Base-by-base conservation (phyloP, 441 rosid genomes). In the Adansonia rubrostipa region DNA sequence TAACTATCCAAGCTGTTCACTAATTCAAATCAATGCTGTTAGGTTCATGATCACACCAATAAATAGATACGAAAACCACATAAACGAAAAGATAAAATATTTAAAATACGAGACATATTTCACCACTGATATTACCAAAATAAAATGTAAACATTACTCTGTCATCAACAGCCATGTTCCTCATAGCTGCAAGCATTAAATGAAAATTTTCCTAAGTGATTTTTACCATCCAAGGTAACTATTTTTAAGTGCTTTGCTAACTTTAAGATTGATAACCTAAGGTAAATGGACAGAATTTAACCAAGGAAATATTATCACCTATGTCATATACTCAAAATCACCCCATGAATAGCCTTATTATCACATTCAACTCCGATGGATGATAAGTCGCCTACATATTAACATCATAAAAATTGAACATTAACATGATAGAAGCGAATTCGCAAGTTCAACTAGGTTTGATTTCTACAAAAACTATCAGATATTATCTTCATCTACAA, bases 391-490 rank as follows among this genome's bases (percentile, higher is more conserved):
- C 8, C 74, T 28, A 9, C 22, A 8, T 33, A n/a, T 71, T 24
- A 33, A 14, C n/a, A 2, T 24, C 40, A 14, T 24, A 71, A 51
- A 0, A 9, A 5, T 15, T 11, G 61, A n/a, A 33, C 4, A 33
- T 33, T 51, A 53, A 53, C 73, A 48, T 48, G 13, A 50, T 14
- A 48, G 53, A 69, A 48, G 57, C 71, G n/a, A n/a, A 36, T 71
- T 54, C 19, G 47, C 61, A 51, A 71, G 22, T 33, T n/a, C 48
- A 48, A 71, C 48, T 2, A 9, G 48, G 5, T 24, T 33, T 17
- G 9, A 53, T 28, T 19, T 71, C 47, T 53, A 28, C 20, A 28
- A 53, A 48, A 71, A 28, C 22, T 53, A 71, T 9, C 24, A 70
- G 60, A 6, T 15, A 4, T 9, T 28, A 6, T 62, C 11, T 0